These are phyloP conservation scores for Volvox reticuliferus DNA, from an alignment of 139 green algal genomes.

Conservation along the genomic window DNA sequence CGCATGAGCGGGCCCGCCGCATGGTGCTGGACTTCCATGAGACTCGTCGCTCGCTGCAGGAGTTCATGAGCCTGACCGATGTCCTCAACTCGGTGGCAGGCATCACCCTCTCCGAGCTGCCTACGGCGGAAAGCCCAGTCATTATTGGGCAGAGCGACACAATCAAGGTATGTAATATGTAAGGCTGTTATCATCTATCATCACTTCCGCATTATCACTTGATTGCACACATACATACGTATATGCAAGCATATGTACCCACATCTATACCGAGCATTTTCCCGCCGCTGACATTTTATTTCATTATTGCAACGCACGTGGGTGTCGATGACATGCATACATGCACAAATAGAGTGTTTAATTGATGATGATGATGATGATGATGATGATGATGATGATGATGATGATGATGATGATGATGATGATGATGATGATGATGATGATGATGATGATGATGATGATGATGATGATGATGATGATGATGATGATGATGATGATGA, in stretches of 20 bases:
- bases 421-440: no score
- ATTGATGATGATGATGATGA: not conserved
- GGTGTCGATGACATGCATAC: not conserved
- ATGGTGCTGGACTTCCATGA: slow-evolving; percentile 34
- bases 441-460: no score
- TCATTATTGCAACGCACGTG: no score
- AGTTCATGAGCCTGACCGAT: not conserved
- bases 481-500: no score
- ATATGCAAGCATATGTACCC: not conserved
- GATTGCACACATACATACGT: not conserved
- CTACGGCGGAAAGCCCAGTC: not conserved
- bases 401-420: no score
- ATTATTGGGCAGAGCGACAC: not conserved
- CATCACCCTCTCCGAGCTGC: no score
- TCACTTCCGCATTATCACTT: no score
- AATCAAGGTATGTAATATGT: not conserved
- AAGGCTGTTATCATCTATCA: no score
- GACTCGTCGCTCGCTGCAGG: slow-evolving; percentile 3
- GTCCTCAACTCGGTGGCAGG: not conserved
- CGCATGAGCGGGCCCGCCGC: not conserved
- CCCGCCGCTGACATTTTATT: no score
- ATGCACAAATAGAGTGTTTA: not conserved
- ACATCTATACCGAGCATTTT: not conserved
- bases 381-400: no score
- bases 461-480: no score